These are phyloP conservation scores for Suillus subaureus DNA, from an alignment of 768 basidiomycete genomes.

Conservation along the genomic window DNA sequence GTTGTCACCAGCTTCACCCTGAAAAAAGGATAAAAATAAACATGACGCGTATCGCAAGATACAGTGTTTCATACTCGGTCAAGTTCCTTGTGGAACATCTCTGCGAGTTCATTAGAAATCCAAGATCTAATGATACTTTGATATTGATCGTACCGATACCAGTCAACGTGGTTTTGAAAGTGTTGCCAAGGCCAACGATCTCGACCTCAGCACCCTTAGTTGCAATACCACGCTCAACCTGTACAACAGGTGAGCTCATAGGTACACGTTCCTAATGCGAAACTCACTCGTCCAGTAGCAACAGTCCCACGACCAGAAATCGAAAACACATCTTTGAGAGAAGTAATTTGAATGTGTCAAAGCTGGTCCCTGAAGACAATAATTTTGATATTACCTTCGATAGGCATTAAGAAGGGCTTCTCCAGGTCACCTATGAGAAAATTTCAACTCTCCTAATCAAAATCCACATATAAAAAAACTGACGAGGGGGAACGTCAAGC, in stretches of 20 bases:
- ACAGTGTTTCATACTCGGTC: conserved; percentile 64
- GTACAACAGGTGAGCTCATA: conserved; percentile 10
- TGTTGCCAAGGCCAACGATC: conserved; percentile 81
- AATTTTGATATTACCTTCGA: conserved; percentile 62
- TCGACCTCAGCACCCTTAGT: conserved; percentile 94
- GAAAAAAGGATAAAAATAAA: conserved; percentile 3
- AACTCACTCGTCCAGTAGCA: conserved; percentile 84
- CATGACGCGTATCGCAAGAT: not conserved
- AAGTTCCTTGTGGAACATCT: conserved; percentile 99
- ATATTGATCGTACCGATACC: conserved; percentile 70
- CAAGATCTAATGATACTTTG: not conserved
- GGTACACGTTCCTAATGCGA: not conserved
- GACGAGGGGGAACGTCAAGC: conserved; percentile 92
- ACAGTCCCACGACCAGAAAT: conserved; percentile 99
- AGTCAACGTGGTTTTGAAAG: conserved; percentile 90
- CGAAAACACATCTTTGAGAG: conserved; percentile 82
- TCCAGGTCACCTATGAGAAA: conserved; percentile 80
- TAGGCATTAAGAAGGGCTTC: conserved; percentile 94
- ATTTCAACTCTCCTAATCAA: conserved; percentile 8
- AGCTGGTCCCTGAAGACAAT: not conserved
- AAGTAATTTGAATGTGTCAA: conserved; percentile 1
- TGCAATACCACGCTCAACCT: conserved; percentile 92
- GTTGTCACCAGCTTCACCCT: conserved; percentile 99
- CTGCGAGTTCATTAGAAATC: conserved; percentile 39
- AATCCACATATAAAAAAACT: conserved; percentile 31